phyloP scores from a whole-genome alignment of 176 grass and related monocot genomes.

The Zoysia pacifica region DNA sequence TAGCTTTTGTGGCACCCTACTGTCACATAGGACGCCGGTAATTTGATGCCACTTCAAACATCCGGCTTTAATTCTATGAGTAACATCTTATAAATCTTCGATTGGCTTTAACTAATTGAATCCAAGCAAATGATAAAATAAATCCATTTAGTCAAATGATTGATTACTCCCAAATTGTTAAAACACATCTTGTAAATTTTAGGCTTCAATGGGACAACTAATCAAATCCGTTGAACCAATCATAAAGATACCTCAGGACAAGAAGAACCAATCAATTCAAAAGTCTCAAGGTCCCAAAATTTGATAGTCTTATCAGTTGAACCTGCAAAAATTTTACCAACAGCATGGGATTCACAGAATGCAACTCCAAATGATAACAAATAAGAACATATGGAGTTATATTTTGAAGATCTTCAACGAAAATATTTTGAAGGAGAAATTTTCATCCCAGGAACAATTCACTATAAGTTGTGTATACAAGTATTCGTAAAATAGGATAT shows the following conservation, averaged over 20 bases:
- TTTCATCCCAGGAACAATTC: neutral
- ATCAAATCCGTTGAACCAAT: too few species aligned
- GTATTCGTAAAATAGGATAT: slow-evolving; percentile 1
- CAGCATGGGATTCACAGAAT: slow-evolving; percentile 27
- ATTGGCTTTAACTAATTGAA: slow-evolving; percentile 24
- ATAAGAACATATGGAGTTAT: neutral
- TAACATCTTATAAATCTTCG: neutral
- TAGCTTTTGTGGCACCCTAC: too few species aligned
- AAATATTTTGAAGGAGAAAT: neutral
- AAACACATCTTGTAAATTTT: neutral
- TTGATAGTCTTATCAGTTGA: slow-evolving; percentile 86
- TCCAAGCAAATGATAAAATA: slow-evolving; percentile 9
- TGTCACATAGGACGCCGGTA: too few species aligned
- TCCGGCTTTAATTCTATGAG: too few species aligned
- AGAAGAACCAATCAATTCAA: slow-evolving; percentile 89
- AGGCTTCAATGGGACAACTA: neutral
- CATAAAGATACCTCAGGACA: slow-evolving; percentile 66
- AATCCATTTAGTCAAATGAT: neutral
- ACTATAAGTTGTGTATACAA: neutral
- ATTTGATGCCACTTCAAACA: too few species aligned
- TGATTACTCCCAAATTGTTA: neutral
- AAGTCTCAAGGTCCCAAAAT: slow-evolving; percentile 98
- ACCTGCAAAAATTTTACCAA: slow-evolving; percentile 55
- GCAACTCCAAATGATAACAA: slow-evolving; percentile 23
- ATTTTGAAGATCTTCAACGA: neutral